Base-by-base conservation (phyloP, 2,329 filamentous ascomycete species). In the Exophiala aquamarina region DNA sequence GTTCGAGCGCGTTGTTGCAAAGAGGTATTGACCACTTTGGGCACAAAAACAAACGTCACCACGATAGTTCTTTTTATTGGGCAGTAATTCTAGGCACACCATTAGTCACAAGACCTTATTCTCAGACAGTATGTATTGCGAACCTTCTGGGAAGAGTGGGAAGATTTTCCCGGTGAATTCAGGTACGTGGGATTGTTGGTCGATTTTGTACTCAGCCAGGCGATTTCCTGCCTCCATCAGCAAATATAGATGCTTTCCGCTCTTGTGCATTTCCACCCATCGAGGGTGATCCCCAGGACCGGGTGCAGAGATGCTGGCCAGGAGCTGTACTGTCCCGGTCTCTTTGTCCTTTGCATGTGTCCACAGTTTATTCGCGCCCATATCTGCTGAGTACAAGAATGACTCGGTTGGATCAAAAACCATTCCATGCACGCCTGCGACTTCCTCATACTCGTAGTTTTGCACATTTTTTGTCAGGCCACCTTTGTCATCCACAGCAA, bases 181-280 rank as follows among this genome's bases (percentile, higher is more conserved):
- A 10, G 89, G 89, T 63, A 88, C 70, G 66, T 83, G 85, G 3
- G 86, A 88, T 35, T 73, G 66, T 46, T 83, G 79, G 65, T 93
- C 86, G 67, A 95, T 82, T 56, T 87, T 77, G 68, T 93, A 95
- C 60, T 90, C 86, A 66, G 82, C 89, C 47, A 95, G 71, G 41
- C 85, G 76, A 71, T 95, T 95, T 44, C 89, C 88, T n/a, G 84
- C 85, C 69, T 95, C 89, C 87, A 93, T 94, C 58, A 95, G 76
- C 6, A 81, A 88, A 69, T 94, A 95, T 47, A 95, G 76, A 67
- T 89, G 90, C 48, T 83, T 79, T 15, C 87, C 88, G 1, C 79
- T 79, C 2, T 85, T 84, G 66, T 92, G 87, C 64, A 94, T 84
- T 58, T 88, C 88, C 11, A 94, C 87, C 89, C 89, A 95, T 61